Conservation (phyloP, 805 yeast species). For the Lipomyces sp. region DNA sequence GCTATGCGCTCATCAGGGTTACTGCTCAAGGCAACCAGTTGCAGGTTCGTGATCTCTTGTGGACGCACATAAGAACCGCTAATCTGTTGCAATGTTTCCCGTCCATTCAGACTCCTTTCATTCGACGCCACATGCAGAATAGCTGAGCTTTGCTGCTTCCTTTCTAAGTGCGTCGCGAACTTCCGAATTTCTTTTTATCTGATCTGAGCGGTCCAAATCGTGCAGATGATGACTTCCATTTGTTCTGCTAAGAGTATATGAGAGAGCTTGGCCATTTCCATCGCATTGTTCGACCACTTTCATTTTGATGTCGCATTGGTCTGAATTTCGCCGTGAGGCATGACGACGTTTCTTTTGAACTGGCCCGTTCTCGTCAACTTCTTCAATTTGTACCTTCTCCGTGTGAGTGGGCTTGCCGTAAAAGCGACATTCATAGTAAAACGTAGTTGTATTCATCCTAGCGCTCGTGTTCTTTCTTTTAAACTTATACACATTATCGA, state of each 20-base stretch:
- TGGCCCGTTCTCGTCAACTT: too few species aligned
- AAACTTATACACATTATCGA: too few species aligned
- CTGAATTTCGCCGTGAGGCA: neutral
- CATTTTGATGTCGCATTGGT: slow-evolving; percentile 2
- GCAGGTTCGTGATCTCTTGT: neutral
- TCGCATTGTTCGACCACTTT: neutral
- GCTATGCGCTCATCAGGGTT: slow-evolving; percentile 1
- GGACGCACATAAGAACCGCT: neutral
- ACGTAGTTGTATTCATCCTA: too few species aligned
- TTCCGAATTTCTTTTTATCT: neutral
- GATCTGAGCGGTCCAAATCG: too few species aligned
- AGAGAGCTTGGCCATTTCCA: neutral
- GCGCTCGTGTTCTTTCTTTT: too few species aligned
- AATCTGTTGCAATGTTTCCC: neutral
- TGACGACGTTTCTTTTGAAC: too few species aligned
- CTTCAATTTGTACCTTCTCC: too few species aligned
- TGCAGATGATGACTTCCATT: neutral
- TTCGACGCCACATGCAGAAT: neutral
- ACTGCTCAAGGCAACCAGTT: neutral
- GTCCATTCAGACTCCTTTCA: neutral
- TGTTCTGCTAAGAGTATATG: neutral
- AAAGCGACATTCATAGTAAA: too few species aligned
- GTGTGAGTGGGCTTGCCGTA: too few species aligned
- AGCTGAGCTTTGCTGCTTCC: neutral
- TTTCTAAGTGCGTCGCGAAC: neutral